These are phyloP conservation scores for Acrocalymma vagum DNA, from an alignment of 2,329 filamentous ascomycete genomes.

Conservation along the genomic window DNA sequence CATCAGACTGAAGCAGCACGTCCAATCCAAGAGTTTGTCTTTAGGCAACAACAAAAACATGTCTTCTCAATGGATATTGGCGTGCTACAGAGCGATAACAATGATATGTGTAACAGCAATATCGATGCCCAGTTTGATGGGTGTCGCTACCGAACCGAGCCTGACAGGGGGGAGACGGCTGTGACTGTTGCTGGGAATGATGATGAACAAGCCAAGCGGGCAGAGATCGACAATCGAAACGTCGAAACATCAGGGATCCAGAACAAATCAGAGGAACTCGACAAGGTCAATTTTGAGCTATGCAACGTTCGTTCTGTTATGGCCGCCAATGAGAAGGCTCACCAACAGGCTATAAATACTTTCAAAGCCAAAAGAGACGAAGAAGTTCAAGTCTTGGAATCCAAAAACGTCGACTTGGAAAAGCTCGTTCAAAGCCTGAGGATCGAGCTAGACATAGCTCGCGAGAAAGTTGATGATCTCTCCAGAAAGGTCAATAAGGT, in stretches of 20 bases:
- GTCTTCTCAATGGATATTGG: neutral
- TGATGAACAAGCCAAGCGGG: constrained; percentile 22
- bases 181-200: constrained; percentile 25
- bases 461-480: constrained; percentile 7
- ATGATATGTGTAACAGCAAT: constrained; percentile 1
- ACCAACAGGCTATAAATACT: constrained; percentile 1
- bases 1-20: neutral
- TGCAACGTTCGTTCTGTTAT: neutral
- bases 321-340: constrained; percentile 2
- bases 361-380: constrained; percentile 6
- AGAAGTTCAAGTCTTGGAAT: neutral
- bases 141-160: constrained; percentile 25
- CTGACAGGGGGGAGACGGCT: constrained; percentile 24
- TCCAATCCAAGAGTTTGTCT: neutral
- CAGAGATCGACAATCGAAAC: constrained; percentile 15
- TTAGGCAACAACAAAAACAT: constrained; percentile 2
- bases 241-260: constrained; percentile 4
- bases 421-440: constrained; percentile 2
- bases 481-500: constrained; percentile 7
- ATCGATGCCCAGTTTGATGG: constrained; percentile 12
- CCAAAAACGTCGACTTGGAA: neutral
- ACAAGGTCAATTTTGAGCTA: neutral
- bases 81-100: neutral
- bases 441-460: constrained; percentile 7
- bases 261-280: constrained; percentile 1